Evolutionary conservation across 352 stramenopile species (phyloP).

Genomic region (Pseudoperonospora humuli): DNA sequence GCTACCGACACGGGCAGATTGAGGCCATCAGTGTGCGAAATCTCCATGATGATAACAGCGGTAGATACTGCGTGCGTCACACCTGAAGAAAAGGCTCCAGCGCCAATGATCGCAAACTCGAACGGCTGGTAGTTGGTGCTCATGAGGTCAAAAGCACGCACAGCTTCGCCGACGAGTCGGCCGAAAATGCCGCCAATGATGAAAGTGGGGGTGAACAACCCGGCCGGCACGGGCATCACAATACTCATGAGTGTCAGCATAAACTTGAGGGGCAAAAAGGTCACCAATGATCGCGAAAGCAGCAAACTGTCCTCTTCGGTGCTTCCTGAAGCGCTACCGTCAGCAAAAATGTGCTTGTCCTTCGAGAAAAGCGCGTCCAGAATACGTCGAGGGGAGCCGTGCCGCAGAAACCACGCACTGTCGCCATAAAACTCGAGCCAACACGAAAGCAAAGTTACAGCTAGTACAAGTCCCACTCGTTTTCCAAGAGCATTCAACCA

Average conservation of each 20-base stretch:
- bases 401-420: constrained; percentile 70
- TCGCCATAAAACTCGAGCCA: constrained; percentile 76
- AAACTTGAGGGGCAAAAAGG: constrained; percentile 71
- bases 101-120: constrained; percentile 90
- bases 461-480: constrained; percentile 42
- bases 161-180: constrained; percentile 66
- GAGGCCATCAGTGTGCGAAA: constrained; percentile 80
- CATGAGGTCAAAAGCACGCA: constrained; percentile 52
- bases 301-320: constrained; percentile 36
- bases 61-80: constrained; percentile 90
- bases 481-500: constrained; percentile 55
- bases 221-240: constrained; percentile 61
- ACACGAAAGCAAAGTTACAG: constrained; percentile 57
- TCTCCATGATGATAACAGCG: constrained; percentile 92
- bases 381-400: constrained; percentile 59
- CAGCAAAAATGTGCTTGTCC: constrained; percentile 42
- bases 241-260: constrained; percentile 73
- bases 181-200: constrained; percentile 80
- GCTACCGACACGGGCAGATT: constrained; percentile 84
- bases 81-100: constrained; percentile 85
- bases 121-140: constrained; percentile 78
- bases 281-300: constrained; percentile 70
- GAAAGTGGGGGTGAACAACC: constrained; percentile 81
- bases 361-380: constrained; percentile 60
- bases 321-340: constrained; percentile 7